A percentile compares a stretch with the other conserved stretches of the same genome.
Evolutionary conservation across 352 stramenopile genomes (phyloP).

Genomic region (Globisporangium abappressorium): DNA sequence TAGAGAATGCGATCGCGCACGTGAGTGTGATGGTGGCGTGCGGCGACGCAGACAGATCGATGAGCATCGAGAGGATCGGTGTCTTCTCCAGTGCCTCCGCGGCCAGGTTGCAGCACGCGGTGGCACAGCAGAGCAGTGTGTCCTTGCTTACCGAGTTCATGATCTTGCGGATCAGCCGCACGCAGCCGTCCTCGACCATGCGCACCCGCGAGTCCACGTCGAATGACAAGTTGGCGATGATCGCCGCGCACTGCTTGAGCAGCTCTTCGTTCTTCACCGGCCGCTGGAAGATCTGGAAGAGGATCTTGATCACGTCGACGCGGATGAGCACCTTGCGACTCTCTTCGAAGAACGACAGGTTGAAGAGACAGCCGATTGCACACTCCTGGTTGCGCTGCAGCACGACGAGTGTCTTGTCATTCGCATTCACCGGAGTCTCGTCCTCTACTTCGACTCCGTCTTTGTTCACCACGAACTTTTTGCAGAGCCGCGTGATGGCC

Average conservation of each 20-base stretch:
- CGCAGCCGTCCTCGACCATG: conserved; percentile 64
- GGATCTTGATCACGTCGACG: conserved; percentile 57
- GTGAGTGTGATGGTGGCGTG: conserved; percentile 68
- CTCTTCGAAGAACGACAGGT: conserved; percentile 71
- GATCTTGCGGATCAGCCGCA: conserved; percentile 64
- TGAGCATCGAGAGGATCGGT: conserved; percentile 70
- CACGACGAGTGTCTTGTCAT: conserved; percentile 40
- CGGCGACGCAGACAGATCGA: conserved; percentile 63
- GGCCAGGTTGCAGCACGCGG: conserved; percentile 73
- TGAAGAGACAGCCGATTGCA: conserved; percentile 71
- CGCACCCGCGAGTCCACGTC: conserved; percentile 50
- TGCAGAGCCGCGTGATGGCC: conserved; percentile 64
- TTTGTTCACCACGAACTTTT: conserved; percentile 39
- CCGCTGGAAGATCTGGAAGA: conserved; percentile 66
- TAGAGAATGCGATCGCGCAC: conserved; percentile 77
- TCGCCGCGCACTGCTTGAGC: conserved; percentile 57
- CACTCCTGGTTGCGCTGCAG: conserved; percentile 67
- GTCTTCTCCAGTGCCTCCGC: conserved; percentile 69
- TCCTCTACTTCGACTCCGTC: conserved; percentile 63
- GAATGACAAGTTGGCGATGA: conserved; percentile 77
- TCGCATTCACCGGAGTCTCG: conserved; percentile 28
- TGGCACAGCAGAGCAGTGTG: conserved; percentile 66
- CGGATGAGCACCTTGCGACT: conserved; percentile 61
- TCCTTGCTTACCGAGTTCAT: conserved; percentile 62
- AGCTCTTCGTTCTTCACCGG: conserved; percentile 63